A percentile compares a stretch with the other conserved stretches of the same genome.
phyloP scores from a whole-genome alignment of 345 rosid genomes.

The Nephelium lappaceum region DNA sequence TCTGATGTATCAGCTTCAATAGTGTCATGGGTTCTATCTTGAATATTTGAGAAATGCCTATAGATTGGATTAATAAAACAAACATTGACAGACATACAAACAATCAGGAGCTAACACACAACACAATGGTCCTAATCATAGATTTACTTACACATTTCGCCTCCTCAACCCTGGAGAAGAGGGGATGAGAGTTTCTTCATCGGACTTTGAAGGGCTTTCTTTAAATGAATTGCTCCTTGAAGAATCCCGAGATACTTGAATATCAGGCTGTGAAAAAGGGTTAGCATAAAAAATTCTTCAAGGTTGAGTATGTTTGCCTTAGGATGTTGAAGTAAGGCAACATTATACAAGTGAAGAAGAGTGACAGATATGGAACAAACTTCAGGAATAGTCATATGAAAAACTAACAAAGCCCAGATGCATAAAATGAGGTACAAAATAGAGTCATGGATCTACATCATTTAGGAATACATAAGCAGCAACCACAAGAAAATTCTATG shows the following conservation, averaged over 20 bases:
- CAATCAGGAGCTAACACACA: constrained; percentile 7
- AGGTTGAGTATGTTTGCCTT: background rate
- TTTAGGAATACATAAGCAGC: background rate
- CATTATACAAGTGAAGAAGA: background rate
- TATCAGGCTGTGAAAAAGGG: constrained; percentile 41
- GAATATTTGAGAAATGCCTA: constrained; percentile 52
- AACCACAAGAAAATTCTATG: background rate
- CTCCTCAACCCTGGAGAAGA: constrained; percentile 77
- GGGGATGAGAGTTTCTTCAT: constrained; percentile 45
- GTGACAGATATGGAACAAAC: background rate
- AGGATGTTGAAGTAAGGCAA: background rate
- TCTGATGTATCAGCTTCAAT: constrained; percentile 48
- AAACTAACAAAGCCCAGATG: background rate
- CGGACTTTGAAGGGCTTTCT: constrained; percentile 40
- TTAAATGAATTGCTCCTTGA: constrained; percentile 36
- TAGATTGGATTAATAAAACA: constrained; percentile 23
- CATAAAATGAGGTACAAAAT: background rate
- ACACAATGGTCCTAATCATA: background rate
- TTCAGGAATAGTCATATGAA: background rate
- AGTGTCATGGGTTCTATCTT: constrained; percentile 44
- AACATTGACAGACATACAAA: background rate
- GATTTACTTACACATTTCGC: constrained; percentile 66
- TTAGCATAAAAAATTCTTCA: background rate
- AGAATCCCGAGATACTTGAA: constrained; percentile 40
- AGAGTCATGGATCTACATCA: background rate